Evolutionary conservation across 441 rosid species (phyloP).

Genomic region (Bocquillonia castaneifolia): DNA sequence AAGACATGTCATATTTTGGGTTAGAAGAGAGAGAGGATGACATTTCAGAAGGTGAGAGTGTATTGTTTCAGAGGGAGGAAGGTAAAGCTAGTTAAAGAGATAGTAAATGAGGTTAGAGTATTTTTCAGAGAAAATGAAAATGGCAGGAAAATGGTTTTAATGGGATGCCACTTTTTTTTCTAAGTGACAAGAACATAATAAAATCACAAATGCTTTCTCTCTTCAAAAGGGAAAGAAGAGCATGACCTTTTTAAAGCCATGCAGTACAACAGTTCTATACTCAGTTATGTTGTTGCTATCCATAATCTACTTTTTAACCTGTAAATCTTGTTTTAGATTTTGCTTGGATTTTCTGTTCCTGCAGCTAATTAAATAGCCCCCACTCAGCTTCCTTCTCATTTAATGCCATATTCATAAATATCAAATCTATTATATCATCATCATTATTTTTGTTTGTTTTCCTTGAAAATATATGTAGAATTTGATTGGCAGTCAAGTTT

Average conservation of each 20-base stretch:
- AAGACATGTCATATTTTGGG: constrained; percentile 45
- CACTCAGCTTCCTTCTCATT: constrained; percentile 11
- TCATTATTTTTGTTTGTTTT: background rate
- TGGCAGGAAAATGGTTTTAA: constrained; percentile 25
- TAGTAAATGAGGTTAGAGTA: constrained; percentile 25
- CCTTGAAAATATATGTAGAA: too few species aligned
- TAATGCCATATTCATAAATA: constrained; percentile 6
- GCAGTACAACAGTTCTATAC: constrained; percentile 18
- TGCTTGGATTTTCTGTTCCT: constrained; percentile 32
- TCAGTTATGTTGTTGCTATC: constrained; percentile 28
- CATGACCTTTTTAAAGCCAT: constrained; percentile 18
- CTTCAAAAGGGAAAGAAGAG: constrained; percentile 20
- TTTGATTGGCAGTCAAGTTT: too few species aligned
- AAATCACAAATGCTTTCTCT: background rate
- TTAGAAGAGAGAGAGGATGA: constrained; percentile 38
- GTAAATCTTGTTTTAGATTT: constrained; percentile 27
- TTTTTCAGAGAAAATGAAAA: constrained; percentile 27
- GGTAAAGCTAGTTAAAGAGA: constrained; percentile 26
- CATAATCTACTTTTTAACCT: constrained; percentile 26
- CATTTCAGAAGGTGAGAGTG: constrained; percentile 33
- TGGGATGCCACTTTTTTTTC: constrained; percentile 18
- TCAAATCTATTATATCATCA: background rate
- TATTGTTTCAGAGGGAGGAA: constrained; percentile 3
- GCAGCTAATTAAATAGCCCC: constrained; percentile 14
- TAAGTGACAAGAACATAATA: constrained; percentile 11